phyloP scores from a whole-genome alignment of 1,284 basidiomycete species.

The Puccinia brachypodii region DNA sequence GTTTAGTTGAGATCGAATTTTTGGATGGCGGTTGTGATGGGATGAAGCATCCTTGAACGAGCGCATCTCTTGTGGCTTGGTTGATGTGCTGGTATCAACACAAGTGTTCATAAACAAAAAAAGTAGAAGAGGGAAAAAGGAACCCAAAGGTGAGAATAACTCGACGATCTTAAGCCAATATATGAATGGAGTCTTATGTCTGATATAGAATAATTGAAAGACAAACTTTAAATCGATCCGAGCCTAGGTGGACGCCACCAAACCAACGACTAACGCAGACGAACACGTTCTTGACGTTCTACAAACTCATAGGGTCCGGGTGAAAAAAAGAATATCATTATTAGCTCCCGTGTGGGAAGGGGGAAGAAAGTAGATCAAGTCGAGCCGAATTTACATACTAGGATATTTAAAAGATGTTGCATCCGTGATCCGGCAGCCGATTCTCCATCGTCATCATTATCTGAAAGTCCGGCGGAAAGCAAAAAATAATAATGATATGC shows the following conservation, averaged over 20 bases:
- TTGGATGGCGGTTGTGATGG: not conserved
- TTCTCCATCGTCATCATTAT: constrained; percentile 92
- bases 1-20: not conserved
- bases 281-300: constrained; percentile 65
- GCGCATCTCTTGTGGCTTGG: constrained; percentile 79
- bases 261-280: constrained; percentile 67
- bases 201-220: too few species aligned
- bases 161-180: too few species aligned
- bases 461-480: constrained; percentile 58
- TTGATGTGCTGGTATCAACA: constrained; percentile 66
- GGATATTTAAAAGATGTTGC: constrained; percentile 80
- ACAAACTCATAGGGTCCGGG: not conserved
- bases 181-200: too few species aligned
- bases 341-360: constrained; percentile 55
- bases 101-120: not conserved
- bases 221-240: constrained; percentile 75
- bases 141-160: too few species aligned
- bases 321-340: not conserved
- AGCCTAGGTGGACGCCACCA: constrained; percentile 68
- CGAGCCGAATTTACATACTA: constrained; percentile 62
- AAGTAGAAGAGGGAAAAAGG: not conserved
- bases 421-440: constrained; percentile 81
- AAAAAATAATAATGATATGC: not conserved
- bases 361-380: constrained; percentile 52
- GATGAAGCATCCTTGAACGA: constrained; percentile 73